These are phyloP conservation scores for Aspergillus sergii DNA, from an alignment of 2,329 filamentous ascomycete species.

Conservation along the genomic window DNA sequence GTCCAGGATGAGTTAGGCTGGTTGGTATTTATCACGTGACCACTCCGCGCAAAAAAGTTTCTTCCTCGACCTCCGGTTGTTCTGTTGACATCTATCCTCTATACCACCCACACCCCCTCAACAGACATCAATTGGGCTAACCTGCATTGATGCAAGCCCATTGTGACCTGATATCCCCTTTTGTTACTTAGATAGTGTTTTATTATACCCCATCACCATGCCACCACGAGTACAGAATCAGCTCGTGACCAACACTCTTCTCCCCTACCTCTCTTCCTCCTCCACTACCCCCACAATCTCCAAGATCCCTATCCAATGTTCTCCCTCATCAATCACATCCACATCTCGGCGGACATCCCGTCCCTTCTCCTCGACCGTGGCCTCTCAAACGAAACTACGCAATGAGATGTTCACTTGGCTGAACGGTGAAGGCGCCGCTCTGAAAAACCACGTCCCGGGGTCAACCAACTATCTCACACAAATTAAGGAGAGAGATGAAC, in stretches of 20 bases:
- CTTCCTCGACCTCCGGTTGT: slow-evolving; percentile 24
- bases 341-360: slow-evolving; percentile 28
- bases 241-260: slow-evolving; percentile 36
- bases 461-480: slow-evolving; percentile 34
- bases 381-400: slow-evolving; percentile 52
- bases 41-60: slow-evolving; percentile 32
- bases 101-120: slow-evolving; percentile 10
- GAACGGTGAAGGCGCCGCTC: slow-evolving; percentile 38
- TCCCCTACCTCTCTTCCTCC: slow-evolving; percentile 32
- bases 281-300: slow-evolving; percentile 19
- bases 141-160: not conserved
- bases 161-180: not conserved
- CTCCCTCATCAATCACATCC: slow-evolving; percentile 16
- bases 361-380: slow-evolving; percentile 37
- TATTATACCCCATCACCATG: slow-evolving; percentile 28
- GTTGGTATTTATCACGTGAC: not conserved
- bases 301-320: slow-evolving; percentile 5
- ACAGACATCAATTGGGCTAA: slow-evolving; percentile 22
- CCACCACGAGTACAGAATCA: slow-evolving; percentile 43
- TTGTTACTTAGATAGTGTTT: not conserved
- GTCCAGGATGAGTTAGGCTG: not conserved
- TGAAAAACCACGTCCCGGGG: slow-evolving; percentile 37
- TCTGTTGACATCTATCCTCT: slow-evolving; percentile 13
- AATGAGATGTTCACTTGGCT: slow-evolving; percentile 63
- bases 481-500: slow-evolving; percentile 5